Conservation (phyloP, 202 grass and related monocot genomes). For the Schoenoplectus tabernaemontani region DNA sequence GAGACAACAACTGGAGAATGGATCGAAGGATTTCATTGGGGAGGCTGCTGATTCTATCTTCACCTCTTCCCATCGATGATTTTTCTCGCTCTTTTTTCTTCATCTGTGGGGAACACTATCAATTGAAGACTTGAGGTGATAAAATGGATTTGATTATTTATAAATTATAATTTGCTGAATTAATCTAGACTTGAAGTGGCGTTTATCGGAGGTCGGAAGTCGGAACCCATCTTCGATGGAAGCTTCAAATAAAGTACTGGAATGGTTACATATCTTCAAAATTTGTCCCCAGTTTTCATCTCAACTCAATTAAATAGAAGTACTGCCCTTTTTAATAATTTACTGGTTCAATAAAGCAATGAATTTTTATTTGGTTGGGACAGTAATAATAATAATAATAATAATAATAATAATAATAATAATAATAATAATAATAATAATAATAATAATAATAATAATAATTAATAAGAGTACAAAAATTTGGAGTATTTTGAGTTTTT, state of each 20-base stretch:
- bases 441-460: too few relatives aligned
- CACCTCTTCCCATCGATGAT: conserved; percentile 7
- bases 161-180: too few relatives aligned
- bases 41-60: conserved; percentile 41
- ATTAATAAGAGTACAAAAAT: too few relatives aligned
- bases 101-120: not conserved
- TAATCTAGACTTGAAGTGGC: too few relatives aligned
- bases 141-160: not conserved
- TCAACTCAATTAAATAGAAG: not conserved
- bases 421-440: too few relatives aligned
- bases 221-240: not conserved
- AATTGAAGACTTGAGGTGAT: not conserved
- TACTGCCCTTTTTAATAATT: not conserved
- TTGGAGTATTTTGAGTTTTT: too few relatives aligned
- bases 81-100: not conserved
- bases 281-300: not conserved
- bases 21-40: conserved; percentile 38
- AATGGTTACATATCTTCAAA: not conserved
- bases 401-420: too few relatives aligned
- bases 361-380: not conserved
- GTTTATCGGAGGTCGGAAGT: too few relatives aligned
- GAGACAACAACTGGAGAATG: conserved; percentile 30
- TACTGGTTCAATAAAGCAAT: not conserved
- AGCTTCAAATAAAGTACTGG: not conserved
- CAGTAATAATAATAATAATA: not conserved